phyloP scores from a whole-genome alignment of 169 alveolate species.

The Cryptosporidium sp. region DNA sequence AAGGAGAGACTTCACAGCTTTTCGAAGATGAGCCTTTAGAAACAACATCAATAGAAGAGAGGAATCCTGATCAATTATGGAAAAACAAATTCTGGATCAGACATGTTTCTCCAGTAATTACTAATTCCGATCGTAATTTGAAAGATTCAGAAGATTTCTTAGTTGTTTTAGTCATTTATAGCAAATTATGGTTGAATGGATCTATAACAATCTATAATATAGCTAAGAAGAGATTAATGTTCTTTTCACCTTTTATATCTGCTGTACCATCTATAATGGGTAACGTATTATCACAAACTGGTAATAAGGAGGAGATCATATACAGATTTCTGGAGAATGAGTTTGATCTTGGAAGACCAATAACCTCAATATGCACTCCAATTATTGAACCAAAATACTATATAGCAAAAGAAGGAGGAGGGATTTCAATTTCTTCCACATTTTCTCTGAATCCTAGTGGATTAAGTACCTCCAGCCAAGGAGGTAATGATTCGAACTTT shows the following conservation, averaged over 20 bases:
- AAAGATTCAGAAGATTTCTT: slow-evolving; percentile 1
- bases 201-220: slow-evolving; percentile 46
- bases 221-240: slow-evolving; percentile 12
- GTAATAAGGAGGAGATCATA: slow-evolving; percentile 28
- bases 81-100: slow-evolving; percentile 42
- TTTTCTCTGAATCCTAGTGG: background rate
- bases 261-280: slow-evolving; percentile 51
- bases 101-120: slow-evolving; percentile 35
- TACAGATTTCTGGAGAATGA: slow-evolving; percentile 43
- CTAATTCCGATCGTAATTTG: slow-evolving; percentile 2
- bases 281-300: slow-evolving; percentile 18
- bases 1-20: slow-evolving; percentile 22
- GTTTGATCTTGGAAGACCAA: slow-evolving; percentile 73
- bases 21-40: background rate
- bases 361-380: slow-evolving; percentile 38
- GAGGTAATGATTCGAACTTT: background rate
- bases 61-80: background rate
- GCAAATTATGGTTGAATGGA: slow-evolving; percentile 56
- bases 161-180: slow-evolving; percentile 40
- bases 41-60: background rate
- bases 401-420: slow-evolving; percentile 22
- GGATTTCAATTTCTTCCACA: slow-evolving; percentile 8
- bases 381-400: slow-evolving; percentile 53
- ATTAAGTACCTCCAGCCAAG: background rate
- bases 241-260: slow-evolving; percentile 64